Percentiles rank a stretch among this genome's conserved stretches.
Evolutionary conservation across 495 filamentous ascomycete species (phyloP).

Genomic region (Evernia prunastri): DNA sequence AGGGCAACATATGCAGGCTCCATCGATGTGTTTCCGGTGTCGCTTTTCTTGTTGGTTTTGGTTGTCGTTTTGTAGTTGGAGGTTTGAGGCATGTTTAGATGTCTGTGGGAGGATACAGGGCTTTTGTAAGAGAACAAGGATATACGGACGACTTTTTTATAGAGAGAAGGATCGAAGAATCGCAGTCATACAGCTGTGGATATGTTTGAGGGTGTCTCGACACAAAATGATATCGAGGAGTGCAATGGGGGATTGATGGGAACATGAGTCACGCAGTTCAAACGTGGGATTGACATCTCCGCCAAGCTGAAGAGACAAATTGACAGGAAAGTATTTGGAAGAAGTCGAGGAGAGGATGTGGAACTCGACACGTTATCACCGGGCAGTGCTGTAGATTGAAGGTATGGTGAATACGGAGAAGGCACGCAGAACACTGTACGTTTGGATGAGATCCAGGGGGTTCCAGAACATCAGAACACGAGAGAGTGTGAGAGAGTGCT

Average conservation of each 20-base stretch:
- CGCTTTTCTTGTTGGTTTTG: neutral
- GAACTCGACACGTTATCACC: neutral
- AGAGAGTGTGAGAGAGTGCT: neutral
- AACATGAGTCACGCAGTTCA: neutral
- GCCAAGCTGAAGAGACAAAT: neutral
- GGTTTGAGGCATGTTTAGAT: neutral
- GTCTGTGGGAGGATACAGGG: neutral
- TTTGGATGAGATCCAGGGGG: neutral
- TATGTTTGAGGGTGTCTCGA: neutral
- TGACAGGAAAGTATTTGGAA: neutral
- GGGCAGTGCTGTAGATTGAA: neutral
- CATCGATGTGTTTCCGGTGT: neutral
- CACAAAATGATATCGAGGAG: neutral
- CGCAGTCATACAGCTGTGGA: neutral
- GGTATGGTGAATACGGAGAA: neutral
- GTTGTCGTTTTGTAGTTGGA: neutral
- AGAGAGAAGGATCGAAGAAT: neutral
- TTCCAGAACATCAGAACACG: too few relatives aligned
- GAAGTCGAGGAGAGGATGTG: neutral
- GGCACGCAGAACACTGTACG: conserved; percentile 3
- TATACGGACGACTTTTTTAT: neutral
- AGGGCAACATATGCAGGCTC: conserved; percentile 3
- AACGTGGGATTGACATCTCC: neutral
- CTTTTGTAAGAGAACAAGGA: neutral
- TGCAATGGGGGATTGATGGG: neutral